phyloP scores from a whole-genome alignment of 176 grass and related monocot species.

The Ananas comosus region DNA sequence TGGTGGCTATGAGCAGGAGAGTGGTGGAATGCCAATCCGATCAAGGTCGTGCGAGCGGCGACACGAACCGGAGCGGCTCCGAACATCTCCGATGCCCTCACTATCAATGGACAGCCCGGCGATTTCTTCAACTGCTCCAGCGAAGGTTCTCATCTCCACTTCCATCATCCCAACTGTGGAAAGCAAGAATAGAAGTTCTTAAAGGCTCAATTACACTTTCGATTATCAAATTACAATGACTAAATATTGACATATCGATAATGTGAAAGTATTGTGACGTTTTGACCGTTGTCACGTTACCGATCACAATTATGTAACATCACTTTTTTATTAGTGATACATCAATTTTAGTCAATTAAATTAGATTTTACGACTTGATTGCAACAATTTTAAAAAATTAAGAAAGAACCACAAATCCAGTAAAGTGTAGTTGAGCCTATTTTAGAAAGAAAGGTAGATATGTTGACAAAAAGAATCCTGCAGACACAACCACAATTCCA shows the following conservation, averaged over 20 bases:
- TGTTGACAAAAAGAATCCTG: neutral
- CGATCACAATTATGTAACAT: too few relatives aligned
- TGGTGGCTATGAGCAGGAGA: slow-evolving; percentile 37
- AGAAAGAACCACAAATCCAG: too few relatives aligned
- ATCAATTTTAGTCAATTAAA: too few relatives aligned
- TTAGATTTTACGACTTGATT: too few relatives aligned
- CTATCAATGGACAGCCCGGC: slow-evolving; percentile 86
- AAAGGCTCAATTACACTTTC: too few relatives aligned
- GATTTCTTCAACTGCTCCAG: slow-evolving; percentile 82
- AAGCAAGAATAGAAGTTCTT: neutral
- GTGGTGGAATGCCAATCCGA: slow-evolving; percentile 85
- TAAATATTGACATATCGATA: too few relatives aligned
- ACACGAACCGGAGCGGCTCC: slow-evolving; percentile 66
- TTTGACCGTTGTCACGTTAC: too few relatives aligned
- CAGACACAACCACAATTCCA: slow-evolving; percentile 45
- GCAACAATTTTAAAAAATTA: too few relatives aligned
- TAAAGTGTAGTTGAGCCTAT: neutral
- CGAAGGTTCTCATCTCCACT: slow-evolving; percentile 21
- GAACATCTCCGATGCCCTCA: slow-evolving; percentile 76
- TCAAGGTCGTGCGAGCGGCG: slow-evolving; percentile 64
- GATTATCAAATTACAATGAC: too few relatives aligned
- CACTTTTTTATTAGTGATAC: too few relatives aligned
- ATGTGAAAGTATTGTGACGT: too few relatives aligned
- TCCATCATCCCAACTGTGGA: neutral
- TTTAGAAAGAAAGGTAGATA: neutral